These are phyloP conservation scores for Iberis amara DNA, from an alignment of 441 rosid species.

Conservation along the genomic window DNA sequence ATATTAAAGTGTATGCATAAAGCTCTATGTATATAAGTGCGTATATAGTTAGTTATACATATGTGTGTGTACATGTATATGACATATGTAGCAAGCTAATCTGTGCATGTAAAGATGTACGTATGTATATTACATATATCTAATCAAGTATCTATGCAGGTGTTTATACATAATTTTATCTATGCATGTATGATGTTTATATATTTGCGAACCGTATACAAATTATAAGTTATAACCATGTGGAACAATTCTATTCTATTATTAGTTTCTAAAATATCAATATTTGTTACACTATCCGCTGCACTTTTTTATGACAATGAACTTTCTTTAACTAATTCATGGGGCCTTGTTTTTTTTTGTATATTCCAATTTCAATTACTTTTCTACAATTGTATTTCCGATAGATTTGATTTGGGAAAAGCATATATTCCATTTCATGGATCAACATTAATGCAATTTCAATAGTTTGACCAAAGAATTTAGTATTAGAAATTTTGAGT, in stretches of 20 bases:
- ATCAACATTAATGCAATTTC: neutral
- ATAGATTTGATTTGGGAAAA: neutral
- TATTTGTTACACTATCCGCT: constrained; percentile 25
- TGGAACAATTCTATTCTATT: neutral
- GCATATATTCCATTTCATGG: neutral
- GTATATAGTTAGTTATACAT: too few relatives aligned
- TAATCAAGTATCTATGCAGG: constrained; percentile 1
- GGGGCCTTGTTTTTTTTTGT: constrained; percentile 5
- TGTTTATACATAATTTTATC: neutral
- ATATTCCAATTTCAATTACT: constrained; percentile 1
- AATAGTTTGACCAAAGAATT: too few relatives aligned
- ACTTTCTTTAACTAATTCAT: constrained; percentile 10
- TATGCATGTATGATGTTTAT: neutral
- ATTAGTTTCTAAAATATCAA: constrained; percentile 10
- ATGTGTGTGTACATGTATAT: too few relatives aligned
- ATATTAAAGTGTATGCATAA: constrained; percentile 3
- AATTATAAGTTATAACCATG: constrained; percentile 2
- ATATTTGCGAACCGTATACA: neutral
- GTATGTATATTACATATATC: too few relatives aligned
- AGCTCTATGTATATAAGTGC: too few relatives aligned
- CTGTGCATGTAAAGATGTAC: too few relatives aligned
- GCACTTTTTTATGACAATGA: constrained; percentile 9
- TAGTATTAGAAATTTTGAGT: too few relatives aligned
- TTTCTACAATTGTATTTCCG: constrained; percentile 1
- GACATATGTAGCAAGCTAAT: too few relatives aligned